Base-by-base conservation (phyloP, 177 flowering plant genomes). In the Vitis hybrid region DNA sequence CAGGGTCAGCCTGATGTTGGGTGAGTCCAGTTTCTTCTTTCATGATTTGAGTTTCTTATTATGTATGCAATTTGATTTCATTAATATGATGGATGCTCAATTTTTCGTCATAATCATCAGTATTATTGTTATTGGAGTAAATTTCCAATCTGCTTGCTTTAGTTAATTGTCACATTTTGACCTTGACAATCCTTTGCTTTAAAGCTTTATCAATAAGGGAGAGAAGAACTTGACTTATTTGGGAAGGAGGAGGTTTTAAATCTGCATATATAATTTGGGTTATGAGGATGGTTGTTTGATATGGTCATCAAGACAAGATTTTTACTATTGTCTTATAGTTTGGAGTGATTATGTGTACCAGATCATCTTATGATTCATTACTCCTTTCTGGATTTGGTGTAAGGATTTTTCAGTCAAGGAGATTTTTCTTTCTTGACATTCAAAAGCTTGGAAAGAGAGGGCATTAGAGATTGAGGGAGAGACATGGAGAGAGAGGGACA, bases 1-100 rank as follows among this genome's bases (percentile, higher is more conserved):
- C 86, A 84, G 85, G 85, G 92, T 69, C 87, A 84, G 74, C 99
- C 99, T 22, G 97, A 95, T 82, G 96, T 95, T 61, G 99, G 99
- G 99, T 93, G 74, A 89, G 97, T 78, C 67, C 7, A 2, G 5
- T 68, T 53, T 16, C 22, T 60, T 65, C 13, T 62, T 39, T 26
- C 67, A 6, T 11, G 4, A 39, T 53, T 51, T 51, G 68, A 19
- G 9, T 60, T 56, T 39, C 33, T 58, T 58, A 31, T 11, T 52
- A 71, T 51, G 18, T 64, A 11, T 39, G 8, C 56, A 26, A 13
- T 67, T 67, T 55, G 11, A 14, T 22, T 51, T n/a, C 50, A 5
- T 52, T 7, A 45, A 15, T 13, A 0, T 62, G 16, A 39, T 39
- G 45, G 45, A 39, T 39, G 45, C 45, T 39, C 45, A 4, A 39